Base-by-base conservation (phyloP, 2,329 filamentous ascomycete species). In the Ciborinia camelliae region DNA sequence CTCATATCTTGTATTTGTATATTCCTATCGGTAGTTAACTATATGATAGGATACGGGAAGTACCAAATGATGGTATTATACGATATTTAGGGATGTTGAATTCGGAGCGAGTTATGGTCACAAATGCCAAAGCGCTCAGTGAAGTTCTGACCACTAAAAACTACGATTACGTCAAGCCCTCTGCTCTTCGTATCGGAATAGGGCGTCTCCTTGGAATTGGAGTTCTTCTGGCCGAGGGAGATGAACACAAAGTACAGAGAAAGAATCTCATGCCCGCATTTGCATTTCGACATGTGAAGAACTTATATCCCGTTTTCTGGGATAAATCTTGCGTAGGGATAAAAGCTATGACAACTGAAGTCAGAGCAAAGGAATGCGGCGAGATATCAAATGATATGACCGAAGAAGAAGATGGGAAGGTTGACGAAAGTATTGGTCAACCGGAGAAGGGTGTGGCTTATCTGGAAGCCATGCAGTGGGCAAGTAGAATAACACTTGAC, bases 301-400 rank as follows among this genome's bases (percentile, higher is more conserved):
- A 94, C 66, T 79, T 97, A 18, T 95, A 96, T 71, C 89, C 91
- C 0, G 79, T 90, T 7, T 96, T 97, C 76, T 97, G 92, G 92
- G 72, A 78, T 26, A 96, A 96, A 77, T 84, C 88, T 0, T 76
- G 83, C 9, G 88, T 94, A 74, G 84, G 88, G 71, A 86, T 87
- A 7, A 76, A 83, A 26, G 82, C 83, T 58, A 87, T 96, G 75
- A 82, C 80, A 1, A 75, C 77, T 10, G 76, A 81, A 32, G 74
- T 86, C n/a, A 64, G 78, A 70, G 73, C 76, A 68, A 75, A 64
- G 72, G 68, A 30, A 67, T 65, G 5, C 66, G 75, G 18, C 70
- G 83, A 89, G 65, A 61, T 54, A 8, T 64, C 60, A 18, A 54
- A 65, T 9, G 64, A 65, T 28, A 62, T 62, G 8, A 66, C 52